These are phyloP conservation scores for Trichophyton mentagrophytes DNA, from an alignment of 2,329 filamentous ascomycete species.

Conservation along the genomic window DNA sequence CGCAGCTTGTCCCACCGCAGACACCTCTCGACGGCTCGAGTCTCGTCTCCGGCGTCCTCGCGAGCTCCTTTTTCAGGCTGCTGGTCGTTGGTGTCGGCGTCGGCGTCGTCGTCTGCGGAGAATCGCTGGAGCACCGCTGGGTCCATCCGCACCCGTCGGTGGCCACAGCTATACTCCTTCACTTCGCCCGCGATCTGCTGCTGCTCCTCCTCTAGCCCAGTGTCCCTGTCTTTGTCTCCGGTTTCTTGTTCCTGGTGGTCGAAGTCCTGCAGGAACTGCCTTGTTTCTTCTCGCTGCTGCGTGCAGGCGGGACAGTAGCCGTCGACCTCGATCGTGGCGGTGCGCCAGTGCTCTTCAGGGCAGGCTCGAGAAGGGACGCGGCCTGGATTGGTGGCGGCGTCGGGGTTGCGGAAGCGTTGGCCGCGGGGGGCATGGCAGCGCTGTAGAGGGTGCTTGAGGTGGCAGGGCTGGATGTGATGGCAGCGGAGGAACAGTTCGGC, in stretches of 20 bases:
- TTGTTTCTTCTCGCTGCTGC: neutral
- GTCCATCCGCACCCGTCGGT: too few relatives aligned
- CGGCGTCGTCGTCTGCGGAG: neutral
- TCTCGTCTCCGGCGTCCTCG: too few relatives aligned
- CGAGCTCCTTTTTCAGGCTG: too few relatives aligned
- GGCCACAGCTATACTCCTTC: too few relatives aligned
- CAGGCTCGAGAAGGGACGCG: slow-evolving; percentile 8
- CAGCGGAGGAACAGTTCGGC: slow-evolving; percentile 10
- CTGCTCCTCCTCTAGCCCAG: too few relatives aligned
- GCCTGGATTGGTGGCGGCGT: neutral
- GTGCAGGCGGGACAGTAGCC: slow-evolving; percentile 7
- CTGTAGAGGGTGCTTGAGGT: slow-evolving; percentile 10
- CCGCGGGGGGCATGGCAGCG: slow-evolving; percentile 13
- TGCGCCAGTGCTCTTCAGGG: slow-evolving; percentile 10
- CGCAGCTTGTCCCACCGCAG: neutral
- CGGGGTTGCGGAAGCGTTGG: slow-evolving; percentile 7
- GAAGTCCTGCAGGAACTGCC: neutral
- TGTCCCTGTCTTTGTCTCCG: too few relatives aligned
- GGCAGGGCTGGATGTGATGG: slow-evolving; percentile 8
- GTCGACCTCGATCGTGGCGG: neutral
- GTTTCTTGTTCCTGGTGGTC: too few relatives aligned
- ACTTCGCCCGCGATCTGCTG: too few relatives aligned
- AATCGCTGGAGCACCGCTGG: neutral
- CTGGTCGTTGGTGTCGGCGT: neutral
- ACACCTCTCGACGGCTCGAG: too few relatives aligned